phyloP scores from a whole-genome alignment of 148 eudicot genomes.

The Cornus florida region DNA sequence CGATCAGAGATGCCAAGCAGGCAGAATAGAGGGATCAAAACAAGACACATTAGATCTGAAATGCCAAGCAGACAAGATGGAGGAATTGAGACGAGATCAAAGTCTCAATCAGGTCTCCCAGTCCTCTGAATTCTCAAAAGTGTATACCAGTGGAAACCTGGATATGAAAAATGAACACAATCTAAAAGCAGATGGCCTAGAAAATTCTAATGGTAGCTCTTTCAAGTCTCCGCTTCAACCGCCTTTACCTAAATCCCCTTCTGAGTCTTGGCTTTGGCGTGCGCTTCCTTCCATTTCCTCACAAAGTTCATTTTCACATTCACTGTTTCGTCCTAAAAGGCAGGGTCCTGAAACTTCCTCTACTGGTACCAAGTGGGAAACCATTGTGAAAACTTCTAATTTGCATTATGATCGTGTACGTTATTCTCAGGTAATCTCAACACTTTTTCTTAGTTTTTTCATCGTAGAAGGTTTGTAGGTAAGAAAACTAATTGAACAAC shows the following conservation, averaged over 20 bases:
- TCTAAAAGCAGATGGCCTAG: constrained; percentile 16
- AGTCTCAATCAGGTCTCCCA: not conserved
- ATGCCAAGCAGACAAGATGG: constrained; percentile 6
- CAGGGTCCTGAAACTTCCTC: constrained; percentile 32
- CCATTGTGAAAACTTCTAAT: constrained; percentile 85
- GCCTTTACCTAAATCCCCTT: constrained; percentile 93
- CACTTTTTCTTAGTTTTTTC: not conserved
- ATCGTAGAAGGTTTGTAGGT: not conserved
- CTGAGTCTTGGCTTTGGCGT: constrained; percentile 94
- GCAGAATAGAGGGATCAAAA: not conserved
- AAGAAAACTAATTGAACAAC: not conserved
- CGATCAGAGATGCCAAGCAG: not conserved
- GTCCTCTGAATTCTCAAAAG: constrained; percentile 1
- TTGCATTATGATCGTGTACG: constrained; percentile 68
- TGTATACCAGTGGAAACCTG: constrained; percentile 9
- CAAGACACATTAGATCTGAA: not conserved
- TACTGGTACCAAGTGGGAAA: constrained; percentile 79
- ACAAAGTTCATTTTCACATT: constrained; percentile 53
- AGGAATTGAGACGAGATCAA: not conserved
- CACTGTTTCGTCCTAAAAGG: constrained; percentile 36
- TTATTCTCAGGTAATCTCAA: constrained; percentile 72
- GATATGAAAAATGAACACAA: constrained; percentile 29
- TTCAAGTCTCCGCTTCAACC: constrained; percentile 53
- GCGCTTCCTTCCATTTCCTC: constrained; percentile 64
- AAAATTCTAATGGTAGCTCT: constrained; percentile 8